phyloP scores from a whole-genome alignment of 2,329 filamentous ascomycete species.

The Colletotrichum karsti region DNA sequence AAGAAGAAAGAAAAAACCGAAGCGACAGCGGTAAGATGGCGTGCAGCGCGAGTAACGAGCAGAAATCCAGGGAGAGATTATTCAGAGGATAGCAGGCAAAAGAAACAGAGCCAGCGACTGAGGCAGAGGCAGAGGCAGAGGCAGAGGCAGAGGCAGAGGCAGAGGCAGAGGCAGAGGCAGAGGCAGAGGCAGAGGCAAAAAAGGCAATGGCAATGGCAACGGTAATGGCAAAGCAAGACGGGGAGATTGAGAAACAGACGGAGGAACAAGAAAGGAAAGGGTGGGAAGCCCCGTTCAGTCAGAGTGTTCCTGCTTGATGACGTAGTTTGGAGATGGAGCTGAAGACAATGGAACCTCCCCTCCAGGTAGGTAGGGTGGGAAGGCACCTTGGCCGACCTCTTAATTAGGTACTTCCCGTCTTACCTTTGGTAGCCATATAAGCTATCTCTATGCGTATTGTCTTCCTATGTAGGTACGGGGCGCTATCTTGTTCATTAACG shows the following conservation, averaged over 20 bases:
- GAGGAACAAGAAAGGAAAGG: conserved; percentile 26
- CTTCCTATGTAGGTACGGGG: too few species aligned
- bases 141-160: not conserved
- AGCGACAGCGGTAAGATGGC: not conserved
- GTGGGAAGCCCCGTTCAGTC: conserved; percentile 12
- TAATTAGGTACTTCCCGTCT: too few species aligned
- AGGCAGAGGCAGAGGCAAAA: not conserved
- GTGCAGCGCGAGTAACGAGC: not conserved
- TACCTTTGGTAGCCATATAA: too few species aligned
- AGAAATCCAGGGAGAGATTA: not conserved
- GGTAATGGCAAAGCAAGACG: not conserved
- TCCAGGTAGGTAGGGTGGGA: too few species aligned
- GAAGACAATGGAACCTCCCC: conserved; percentile 1
- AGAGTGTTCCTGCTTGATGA: conserved; percentile 16
- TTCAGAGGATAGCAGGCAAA: not conserved
- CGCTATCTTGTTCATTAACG: too few species aligned
- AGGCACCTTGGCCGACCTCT: not conserved
- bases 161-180: not conserved
- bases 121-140: too few species aligned
- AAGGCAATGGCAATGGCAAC: not conserved
- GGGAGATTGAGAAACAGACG: not conserved
- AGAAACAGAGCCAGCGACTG: not conserved
- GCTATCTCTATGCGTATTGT: too few species aligned
- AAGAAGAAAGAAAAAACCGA: not conserved
- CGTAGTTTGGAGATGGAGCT: conserved; percentile 14